A percentile compares a stretch with the other conserved stretches of the same genome.
Conservation (phyloP, 1,139 yeast species). For the Pichia terricola region DNA sequence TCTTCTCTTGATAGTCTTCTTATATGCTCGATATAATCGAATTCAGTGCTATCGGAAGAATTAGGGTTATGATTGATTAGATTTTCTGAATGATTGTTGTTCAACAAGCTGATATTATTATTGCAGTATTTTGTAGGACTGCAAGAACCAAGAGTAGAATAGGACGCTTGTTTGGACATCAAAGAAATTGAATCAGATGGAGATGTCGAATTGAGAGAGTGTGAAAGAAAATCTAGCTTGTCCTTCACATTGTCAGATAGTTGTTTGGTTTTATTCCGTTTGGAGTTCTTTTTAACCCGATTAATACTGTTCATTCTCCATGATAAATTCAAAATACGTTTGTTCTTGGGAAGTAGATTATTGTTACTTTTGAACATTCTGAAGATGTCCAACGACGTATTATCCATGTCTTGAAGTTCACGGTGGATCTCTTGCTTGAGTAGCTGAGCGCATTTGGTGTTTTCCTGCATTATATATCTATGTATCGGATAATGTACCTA, state of each 20-base stretch:
- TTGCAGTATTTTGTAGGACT: background rate
- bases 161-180: background rate
- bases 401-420: constrained; percentile 19
- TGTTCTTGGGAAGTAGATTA: constrained; percentile 24
- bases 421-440: constrained; percentile 20
- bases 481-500: no score
- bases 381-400: constrained; percentile 24
- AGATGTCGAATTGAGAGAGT: background rate
- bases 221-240: constrained; percentile 1
- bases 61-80: background rate
- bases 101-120: constrained; percentile 7
- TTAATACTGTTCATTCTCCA: constrained; percentile 26
- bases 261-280: background rate
- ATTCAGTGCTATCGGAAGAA: constrained; percentile 14
- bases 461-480: no score
- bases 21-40: constrained; percentile 28
- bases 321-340: constrained; percentile 24
- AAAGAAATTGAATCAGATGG: background rate
- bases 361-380: constrained; percentile 26
- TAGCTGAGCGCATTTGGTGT: constrained; percentile 1
- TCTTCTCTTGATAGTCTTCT: constrained; percentile 26
- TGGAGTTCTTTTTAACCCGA: constrained; percentile 15
- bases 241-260: background rate
- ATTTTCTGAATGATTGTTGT: background rate
- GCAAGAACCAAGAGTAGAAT: background rate